Conservation (phyloP, 2,329 filamentous ascomycete genomes). For the Sclerotinia nivalis region DNA sequence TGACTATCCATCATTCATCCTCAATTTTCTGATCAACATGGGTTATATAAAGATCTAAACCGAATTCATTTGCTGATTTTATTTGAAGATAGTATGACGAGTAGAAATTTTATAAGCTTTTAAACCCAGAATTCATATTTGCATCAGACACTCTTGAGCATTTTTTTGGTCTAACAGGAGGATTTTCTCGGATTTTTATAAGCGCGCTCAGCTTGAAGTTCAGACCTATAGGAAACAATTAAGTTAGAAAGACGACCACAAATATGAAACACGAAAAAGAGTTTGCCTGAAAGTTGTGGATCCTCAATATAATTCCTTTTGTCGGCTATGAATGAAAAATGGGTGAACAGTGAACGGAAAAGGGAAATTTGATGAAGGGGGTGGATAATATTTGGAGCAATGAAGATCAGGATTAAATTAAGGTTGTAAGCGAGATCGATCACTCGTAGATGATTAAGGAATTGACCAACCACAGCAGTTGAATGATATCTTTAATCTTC, state of each 20-base stretch:
- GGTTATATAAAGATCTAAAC: neutral
- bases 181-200: neutral
- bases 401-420: conserved; percentile 2
- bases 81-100: neutral
- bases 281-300: neutral
- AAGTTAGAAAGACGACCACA: neutral
- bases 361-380: conserved; percentile 14
- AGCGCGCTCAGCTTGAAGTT: neutral
- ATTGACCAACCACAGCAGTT: neutral
- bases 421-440: conserved; percentile 6
- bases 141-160: too few species aligned
- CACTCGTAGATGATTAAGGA: neutral
- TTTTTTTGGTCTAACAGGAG: neutral
- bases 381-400: conserved; percentile 7
- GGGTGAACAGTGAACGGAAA: neutral
- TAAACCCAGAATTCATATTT: neutral
- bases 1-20: neutral
- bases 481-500: neutral
- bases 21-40: neutral
- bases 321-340: too few species aligned
- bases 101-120: neutral
- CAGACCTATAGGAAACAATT: neutral
- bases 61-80: neutral
- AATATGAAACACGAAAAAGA: neutral
- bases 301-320: neutral